phyloP scores from a whole-genome alignment of 1,139 yeast genomes.

The Chernovozyma sophiae-reginae region DNA sequence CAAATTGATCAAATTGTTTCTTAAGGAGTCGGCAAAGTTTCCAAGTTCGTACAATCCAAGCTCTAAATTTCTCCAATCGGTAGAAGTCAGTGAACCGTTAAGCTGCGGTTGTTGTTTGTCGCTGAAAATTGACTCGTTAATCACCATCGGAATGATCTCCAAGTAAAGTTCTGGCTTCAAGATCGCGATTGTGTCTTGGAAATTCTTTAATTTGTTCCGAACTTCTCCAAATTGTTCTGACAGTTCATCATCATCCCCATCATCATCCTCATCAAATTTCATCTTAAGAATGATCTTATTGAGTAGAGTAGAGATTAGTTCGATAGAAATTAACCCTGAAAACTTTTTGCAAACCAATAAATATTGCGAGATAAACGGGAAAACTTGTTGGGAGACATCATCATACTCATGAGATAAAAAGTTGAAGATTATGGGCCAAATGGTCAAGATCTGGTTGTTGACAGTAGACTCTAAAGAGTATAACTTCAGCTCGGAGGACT shows the following conservation, averaged over 20 bases:
- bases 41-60: conserved; percentile 80
- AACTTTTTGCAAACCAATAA: conserved; percentile 66
- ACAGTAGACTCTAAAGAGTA: conserved; percentile 44
- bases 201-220: conserved; percentile 64
- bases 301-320: conserved; percentile 59
- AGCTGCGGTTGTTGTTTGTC: conserved; percentile 4
- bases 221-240: conserved; percentile 78
- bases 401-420: conserved; percentile 82
- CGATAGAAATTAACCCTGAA: conserved; percentile 28
- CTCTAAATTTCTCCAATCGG: conserved; percentile 79
- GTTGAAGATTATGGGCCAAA: conserved; percentile 70
- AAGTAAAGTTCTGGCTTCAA: conserved; percentile 71
- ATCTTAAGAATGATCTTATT: conserved; percentile 71
- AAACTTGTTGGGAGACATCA: conserved; percentile 79
- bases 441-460: conserved; percentile 27
- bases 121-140: conserved; percentile 53
- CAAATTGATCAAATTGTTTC: conserved; percentile 65
- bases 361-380: conserved; percentile 75
- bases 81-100: conserved; percentile 7
- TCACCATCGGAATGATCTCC: conserved; percentile 63
- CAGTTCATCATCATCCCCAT: conserved; percentile 64
- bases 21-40: conserved; percentile 73
- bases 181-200: conserved; percentile 82
- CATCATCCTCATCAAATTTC: conserved; percentile 74
- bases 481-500: conserved; percentile 15